These are phyloP conservation scores for Serendipita sp. DNA, from an alignment of 768 basidiomycete genomes.

Conservation along the genomic window DNA sequence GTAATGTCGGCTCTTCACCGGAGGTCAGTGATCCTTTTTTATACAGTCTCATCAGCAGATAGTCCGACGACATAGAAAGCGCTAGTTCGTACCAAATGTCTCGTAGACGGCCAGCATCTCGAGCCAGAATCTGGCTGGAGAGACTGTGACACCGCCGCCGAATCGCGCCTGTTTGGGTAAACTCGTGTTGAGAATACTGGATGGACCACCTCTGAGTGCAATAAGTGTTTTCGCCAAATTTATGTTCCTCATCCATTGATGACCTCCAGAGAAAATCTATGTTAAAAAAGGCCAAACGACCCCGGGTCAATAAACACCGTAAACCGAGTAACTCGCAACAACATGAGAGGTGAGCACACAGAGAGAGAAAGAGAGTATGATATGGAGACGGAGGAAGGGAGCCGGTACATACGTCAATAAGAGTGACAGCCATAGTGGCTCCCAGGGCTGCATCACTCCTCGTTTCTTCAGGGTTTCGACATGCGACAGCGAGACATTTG, in stretches of 20 bases:
- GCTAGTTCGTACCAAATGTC: conserved; percentile 20
- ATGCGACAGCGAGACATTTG: conserved; percentile 20
- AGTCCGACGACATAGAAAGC: conserved; percentile 9
- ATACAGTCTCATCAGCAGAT: background rate
- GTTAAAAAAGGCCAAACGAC: no score
- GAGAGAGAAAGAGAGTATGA: background rate
- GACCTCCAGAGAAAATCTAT: conserved; percentile 29
- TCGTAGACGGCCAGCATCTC: conserved; percentile 31
- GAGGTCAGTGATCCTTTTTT: conserved; percentile 22
- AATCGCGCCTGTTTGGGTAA: background rate
- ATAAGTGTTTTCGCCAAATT: conserved; percentile 24
- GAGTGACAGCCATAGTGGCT: conserved; percentile 18
- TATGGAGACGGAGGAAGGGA: background rate
- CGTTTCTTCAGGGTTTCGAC: conserved; percentile 18
- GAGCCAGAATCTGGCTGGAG: conserved; percentile 22
- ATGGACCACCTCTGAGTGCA: conserved; percentile 28
- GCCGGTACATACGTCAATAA: conserved; percentile 21
- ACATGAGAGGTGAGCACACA: no score
- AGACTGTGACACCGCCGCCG: conserved; percentile 12
- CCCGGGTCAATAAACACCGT: background rate
- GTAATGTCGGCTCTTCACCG: conserved; percentile 21
- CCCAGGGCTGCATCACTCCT: conserved; percentile 18
- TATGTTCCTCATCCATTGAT: conserved; percentile 24
- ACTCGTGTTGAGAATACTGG: conserved; percentile 18
- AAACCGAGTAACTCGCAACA: background rate